These are phyloP conservation scores for Helminthosporium solani DNA, from an alignment of 2,329 filamentous ascomycete species.

Conservation along the genomic window DNA sequence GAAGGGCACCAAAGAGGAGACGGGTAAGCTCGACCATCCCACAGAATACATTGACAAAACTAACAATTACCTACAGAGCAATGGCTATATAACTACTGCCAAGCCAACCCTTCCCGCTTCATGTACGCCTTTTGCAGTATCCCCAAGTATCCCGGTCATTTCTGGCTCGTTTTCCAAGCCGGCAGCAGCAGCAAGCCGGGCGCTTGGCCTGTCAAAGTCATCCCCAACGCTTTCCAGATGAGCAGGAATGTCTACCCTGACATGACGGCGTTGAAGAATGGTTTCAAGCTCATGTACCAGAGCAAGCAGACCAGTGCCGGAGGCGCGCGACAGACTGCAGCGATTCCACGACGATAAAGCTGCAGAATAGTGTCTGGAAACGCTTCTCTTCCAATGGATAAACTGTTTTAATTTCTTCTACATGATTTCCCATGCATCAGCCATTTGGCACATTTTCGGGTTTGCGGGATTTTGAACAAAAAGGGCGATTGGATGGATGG, in stretches of 20 bases:
- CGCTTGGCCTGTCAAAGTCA: slow-evolving; percentile 82
- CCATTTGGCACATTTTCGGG: too few relatives aligned
- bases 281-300: slow-evolving; percentile 84
- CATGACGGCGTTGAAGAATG: slow-evolving; percentile 93
- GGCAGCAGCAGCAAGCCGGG: slow-evolving; percentile 71
- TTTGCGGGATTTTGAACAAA: too few relatives aligned
- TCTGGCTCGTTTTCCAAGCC: slow-evolving; percentile 94
- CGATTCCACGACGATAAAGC: not conserved
- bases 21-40: slow-evolving; percentile 63
- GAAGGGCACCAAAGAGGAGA: slow-evolving; percentile 73
- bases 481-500: too few relatives aligned
- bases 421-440: too few relatives aligned
- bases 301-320: slow-evolving; percentile 3
- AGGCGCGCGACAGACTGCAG: too few relatives aligned
- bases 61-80: slow-evolving; percentile 60
- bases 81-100: slow-evolving; percentile 94
- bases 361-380: too few relatives aligned
- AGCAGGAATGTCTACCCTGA: slow-evolving; percentile 88
- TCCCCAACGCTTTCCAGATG: slow-evolving; percentile 91
- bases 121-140: slow-evolving; percentile 97
- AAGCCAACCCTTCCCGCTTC: slow-evolving; percentile 90
- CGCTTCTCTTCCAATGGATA: too few relatives aligned
- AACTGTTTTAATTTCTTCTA: too few relatives aligned
- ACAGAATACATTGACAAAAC: not conserved
- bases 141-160: slow-evolving; percentile 87